A percentile compares a stretch with the other conserved stretches of the same genome.
phyloP scores from a whole-genome alignment of 2,329 filamentous ascomycete species.

The Epichloe coenophiala region DNA sequence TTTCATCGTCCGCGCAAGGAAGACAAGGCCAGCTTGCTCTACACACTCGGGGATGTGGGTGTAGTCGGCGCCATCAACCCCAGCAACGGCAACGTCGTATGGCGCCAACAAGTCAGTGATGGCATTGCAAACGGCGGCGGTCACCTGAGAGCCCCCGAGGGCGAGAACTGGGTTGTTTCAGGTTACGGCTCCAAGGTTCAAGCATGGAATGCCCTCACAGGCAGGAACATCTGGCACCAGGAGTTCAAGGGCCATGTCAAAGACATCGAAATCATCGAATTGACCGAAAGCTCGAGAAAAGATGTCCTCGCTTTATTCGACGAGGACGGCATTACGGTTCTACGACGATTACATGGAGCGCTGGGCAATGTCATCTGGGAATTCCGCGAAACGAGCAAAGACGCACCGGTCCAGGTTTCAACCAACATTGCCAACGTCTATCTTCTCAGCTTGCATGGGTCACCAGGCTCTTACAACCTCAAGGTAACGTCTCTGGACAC shows the following conservation, averaged over 20 bases:
- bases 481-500: constrained; percentile 64
- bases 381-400: constrained; percentile 52
- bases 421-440: constrained; percentile 58
- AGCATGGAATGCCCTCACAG: constrained; percentile 73
- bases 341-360: constrained; percentile 60
- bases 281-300: constrained; percentile 49
- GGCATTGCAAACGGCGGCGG: constrained; percentile 32
- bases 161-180: constrained; percentile 63
- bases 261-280: constrained; percentile 66
- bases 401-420: constrained; percentile 63
- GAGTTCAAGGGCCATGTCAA: constrained; percentile 44
- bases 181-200: constrained; percentile 58
- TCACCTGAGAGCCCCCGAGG: constrained; percentile 61
- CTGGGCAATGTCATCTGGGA: constrained; percentile 71
- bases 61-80: constrained; percentile 84
- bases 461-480: constrained; percentile 58
- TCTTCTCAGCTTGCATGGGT: constrained; percentile 61
- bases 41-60: constrained; percentile 74
- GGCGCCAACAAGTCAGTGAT: constrained; percentile 63
- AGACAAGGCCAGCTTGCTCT: constrained; percentile 79
- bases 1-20: constrained; percentile 77
- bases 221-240: constrained; percentile 63
- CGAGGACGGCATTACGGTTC: constrained; percentile 39
- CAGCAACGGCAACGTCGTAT: constrained; percentile 68
- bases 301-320: constrained; percentile 60